Base-by-base conservation (phyloP, 2,329 filamentous ascomycete genomes). In the Exophiala sideris region DNA sequence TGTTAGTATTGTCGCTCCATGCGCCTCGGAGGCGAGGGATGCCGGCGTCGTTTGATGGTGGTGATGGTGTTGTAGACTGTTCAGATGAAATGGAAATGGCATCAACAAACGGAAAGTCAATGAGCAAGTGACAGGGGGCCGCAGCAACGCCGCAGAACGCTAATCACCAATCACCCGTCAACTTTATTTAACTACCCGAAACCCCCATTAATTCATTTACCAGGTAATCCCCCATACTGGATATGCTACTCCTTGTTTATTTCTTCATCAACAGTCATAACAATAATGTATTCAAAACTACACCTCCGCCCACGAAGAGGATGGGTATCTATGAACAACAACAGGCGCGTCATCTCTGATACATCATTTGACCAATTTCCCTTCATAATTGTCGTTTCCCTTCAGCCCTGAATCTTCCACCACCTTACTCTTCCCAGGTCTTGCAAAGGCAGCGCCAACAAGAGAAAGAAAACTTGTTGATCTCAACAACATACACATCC, bases 401-500 rank as follows among this genome's bases (percentile, higher is more conserved):
- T 44, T 44, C 41, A 38, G 4, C 35, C 14, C 35, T 3, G 35
- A 16, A 38, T 10, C 35, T 16, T 38, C 35, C 11, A 16, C 11
- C 10, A 16, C 35, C 10, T 64, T 36, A 62, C 60, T 21, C 45
- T 45, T 33, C 62, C 61, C 48, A 14, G 57, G 64, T 56, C 54
- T 56, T 3, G 58, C 35, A 41, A 67, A 62, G 9, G 58, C 41
- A 9, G 67, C 59, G 2, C 65, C 67, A 48, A 68, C 54, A 7
- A 69, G 48, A 34, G 38, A 54, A 14, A 65, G 54, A 34, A 67
- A 50, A 39, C 57, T 68, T 18, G 56, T 65, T 10, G 44, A 49
- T 10, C 67, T 56, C 9, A 66, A 20, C 21, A 58, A 29, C 64
- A 69, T 67, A 16, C 61, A 62, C 36, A 62, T 67, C 18, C 56